Evolutionary conservation across 2,329 filamentous ascomycete genomes (phyloP).

Genomic region (Trichoderma asperellum): DNA sequence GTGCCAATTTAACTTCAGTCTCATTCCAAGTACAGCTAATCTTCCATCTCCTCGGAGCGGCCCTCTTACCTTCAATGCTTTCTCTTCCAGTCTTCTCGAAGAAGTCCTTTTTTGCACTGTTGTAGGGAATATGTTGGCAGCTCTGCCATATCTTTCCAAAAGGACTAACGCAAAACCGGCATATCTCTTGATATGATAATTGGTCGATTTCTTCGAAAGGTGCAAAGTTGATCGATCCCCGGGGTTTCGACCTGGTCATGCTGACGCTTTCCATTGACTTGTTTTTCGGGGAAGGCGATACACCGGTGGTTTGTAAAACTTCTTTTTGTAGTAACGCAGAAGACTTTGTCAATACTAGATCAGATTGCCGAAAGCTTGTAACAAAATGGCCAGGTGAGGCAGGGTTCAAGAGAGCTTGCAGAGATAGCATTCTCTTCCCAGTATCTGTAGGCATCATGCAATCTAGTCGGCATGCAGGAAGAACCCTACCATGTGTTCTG

Average conservation of each 20-base stretch:
- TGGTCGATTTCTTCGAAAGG: slow-evolving; percentile 71
- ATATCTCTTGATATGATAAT: slow-evolving; percentile 60
- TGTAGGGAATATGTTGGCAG: slow-evolving; percentile 84
- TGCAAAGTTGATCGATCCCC: slow-evolving; percentile 71
- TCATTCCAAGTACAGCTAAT: neutral
- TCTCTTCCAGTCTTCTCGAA: slow-evolving; percentile 83
- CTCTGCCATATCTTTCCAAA: slow-evolving; percentile 64
- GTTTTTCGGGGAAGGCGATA: neutral
- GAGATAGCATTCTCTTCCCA: slow-evolving; percentile 60
- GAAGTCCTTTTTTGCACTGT: slow-evolving; percentile 91
- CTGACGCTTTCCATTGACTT: slow-evolving; percentile 48
- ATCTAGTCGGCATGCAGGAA: slow-evolving; percentile 1
- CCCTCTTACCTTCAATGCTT: slow-evolving; percentile 76
- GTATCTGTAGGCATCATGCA: slow-evolving; percentile 31
- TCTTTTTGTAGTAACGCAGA: slow-evolving; percentile 32
- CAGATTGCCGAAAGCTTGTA: slow-evolving; percentile 44
- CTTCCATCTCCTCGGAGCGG: neutral
- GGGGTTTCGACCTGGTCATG: slow-evolving; percentile 60
- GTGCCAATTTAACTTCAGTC: neutral
- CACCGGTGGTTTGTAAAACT: slow-evolving; percentile 32
- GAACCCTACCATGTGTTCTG: neutral
- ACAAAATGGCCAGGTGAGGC: slow-evolving; percentile 50
- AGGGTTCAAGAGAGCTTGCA: slow-evolving; percentile 70
- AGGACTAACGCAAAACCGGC: slow-evolving; percentile 67
- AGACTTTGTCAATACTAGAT: slow-evolving; percentile 34